Evolutionary conservation across 2,329 filamentous ascomycete species (phyloP), one percentile per base, ranked within the genome.

Genomic region (Pseudogymnoascus sp.): DNA sequence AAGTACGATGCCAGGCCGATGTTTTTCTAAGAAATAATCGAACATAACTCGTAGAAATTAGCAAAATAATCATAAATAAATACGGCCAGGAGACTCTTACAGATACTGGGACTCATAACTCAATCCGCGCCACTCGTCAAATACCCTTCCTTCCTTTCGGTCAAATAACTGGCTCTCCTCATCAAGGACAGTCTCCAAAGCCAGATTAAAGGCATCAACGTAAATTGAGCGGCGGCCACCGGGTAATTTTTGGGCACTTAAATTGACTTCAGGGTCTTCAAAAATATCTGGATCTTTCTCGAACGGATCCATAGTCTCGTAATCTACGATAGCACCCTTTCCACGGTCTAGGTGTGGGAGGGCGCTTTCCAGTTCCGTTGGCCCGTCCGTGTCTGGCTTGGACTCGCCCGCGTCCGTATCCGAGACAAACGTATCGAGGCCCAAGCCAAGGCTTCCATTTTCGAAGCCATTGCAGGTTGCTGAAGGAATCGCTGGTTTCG

Each of bases 181-280:
- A 59, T 91, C 86, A 11, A 97, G 77, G 3, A 99, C 94, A 0
- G 91, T 96, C 64, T 93, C 87, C 59, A 99, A 78, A 2, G 93
- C 91, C 12, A 97, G 79, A 70, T 96, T 96, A 79, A 99, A 99
- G 0, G 94, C 94, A 76, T 99, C 94, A 16, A 97, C 91, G 70
- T 99, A 99, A 62, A 99, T 91, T 1, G 92, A 97, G 70, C 87
- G 95, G 72, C 85, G 87, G 0, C 91, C 91, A 69, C 81, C 85
- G 4, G 86, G 75, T 91, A 91, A 96, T 64, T 77, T 82, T 60
- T 78, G 78, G 60, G 84, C 76, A 63, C 80, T 80, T 12, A 88
- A 71, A 6, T 83, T 78, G 38, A 78, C 76, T 65, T 81, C 79
- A 4, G 78, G 70, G 66, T 69, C 61, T 65, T 74, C 70, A 35